Base-by-base conservation (phyloP, 1,139 yeast genomes). In the Pichia sp. region DNA sequence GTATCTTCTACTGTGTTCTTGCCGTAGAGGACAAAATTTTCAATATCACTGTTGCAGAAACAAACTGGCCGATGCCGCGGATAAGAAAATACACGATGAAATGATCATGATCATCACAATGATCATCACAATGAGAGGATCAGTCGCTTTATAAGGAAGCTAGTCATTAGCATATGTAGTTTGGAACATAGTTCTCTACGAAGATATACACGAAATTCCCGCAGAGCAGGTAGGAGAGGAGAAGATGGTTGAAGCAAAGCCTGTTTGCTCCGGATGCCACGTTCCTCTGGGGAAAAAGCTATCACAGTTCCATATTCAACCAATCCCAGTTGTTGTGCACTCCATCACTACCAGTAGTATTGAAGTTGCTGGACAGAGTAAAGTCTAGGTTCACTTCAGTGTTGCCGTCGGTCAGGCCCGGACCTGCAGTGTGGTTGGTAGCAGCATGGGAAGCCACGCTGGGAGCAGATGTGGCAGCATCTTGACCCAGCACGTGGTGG, bases 281-380 rank as follows among this genome's bases (percentile, higher is more conserved):
- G 41, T 6, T n/a, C 3, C n/a, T n/a, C n/a, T 10, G 13, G 7
- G n/a, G 13, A 2, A 26, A 23, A 5, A 15, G 13, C 13, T 31
- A 26, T 53, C 52, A 67, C 26, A 67, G 49, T 5, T 64, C 63
- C 70, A 67, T 65, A 11, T 67, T 66, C 40, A 67, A 53, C 70
- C 70, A 67, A 50, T 67, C 70, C 70, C 69, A 67, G 48, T 63
- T 66, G 38, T 49, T 49, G 30, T 55, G 59, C 36, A 50, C 52
- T 5, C 32, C 49, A n/a, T 40, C 46, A 19, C 41, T 31, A 48
- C 51, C 51, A 8, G 51, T 36, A 31, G 45, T 43, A 31, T 42
- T 42, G 31, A 47, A 34, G 31, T 47, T 47, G 29, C 13, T 36
- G 16, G 40, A 15, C 15, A 47, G 23, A 19, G 38, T 46, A 31